These are phyloP conservation scores for Thyridium curvatum DNA, from an alignment of 2,329 filamentous ascomycete genomes.

Conservation along the genomic window DNA sequence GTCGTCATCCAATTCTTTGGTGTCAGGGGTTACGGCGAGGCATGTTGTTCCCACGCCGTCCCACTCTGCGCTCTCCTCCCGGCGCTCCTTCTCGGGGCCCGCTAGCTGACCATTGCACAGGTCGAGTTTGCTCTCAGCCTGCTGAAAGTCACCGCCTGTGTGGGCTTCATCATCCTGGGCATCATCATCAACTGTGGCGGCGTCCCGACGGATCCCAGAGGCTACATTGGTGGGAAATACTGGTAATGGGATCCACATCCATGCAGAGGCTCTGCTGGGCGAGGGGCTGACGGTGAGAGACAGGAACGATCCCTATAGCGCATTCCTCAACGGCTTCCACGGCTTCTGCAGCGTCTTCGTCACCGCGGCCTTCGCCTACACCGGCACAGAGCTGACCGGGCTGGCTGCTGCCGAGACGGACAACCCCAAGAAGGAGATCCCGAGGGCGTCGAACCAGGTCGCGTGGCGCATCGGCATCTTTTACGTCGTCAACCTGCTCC, in stretches of 20 bases:
- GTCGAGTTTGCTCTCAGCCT: slow-evolving; percentile 49
- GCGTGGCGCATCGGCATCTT: slow-evolving; percentile 42
- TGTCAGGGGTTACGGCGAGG: slow-evolving; percentile 44
- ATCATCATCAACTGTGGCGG: slow-evolving; percentile 50
- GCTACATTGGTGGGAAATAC: slow-evolving; percentile 47
- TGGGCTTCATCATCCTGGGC: slow-evolving; percentile 56
- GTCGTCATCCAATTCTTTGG: slow-evolving; percentile 43
- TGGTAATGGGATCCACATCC: too few relatives aligned
- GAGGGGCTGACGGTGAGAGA: slow-evolving; percentile 1
- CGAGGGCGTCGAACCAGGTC: slow-evolving; percentile 38
- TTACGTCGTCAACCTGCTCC: slow-evolving; percentile 36
- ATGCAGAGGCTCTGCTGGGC: not conserved
- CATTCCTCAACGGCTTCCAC: slow-evolving; percentile 38
- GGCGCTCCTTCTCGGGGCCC: too few relatives aligned
- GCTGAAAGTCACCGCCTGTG: slow-evolving; percentile 47
- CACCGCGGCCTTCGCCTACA: slow-evolving; percentile 37
- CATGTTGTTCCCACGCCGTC: slow-evolving; percentile 3
- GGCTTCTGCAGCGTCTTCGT: slow-evolving; percentile 39
- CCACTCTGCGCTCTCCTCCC: too few relatives aligned
- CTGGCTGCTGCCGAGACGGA: slow-evolving; percentile 36
- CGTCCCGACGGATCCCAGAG: slow-evolving; percentile 33
- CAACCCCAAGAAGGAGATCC: slow-evolving; percentile 36
- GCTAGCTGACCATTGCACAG: slow-evolving; percentile 4
- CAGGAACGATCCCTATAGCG: slow-evolving; percentile 16
- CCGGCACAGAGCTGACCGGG: slow-evolving; percentile 38